A percentile compares a stretch with the other conserved stretches of the same genome.
These are phyloP conservation scores for Aureobasidium leucospermi DNA, from an alignment of 2,329 filamentous ascomycete genomes.

Conservation along the genomic window DNA sequence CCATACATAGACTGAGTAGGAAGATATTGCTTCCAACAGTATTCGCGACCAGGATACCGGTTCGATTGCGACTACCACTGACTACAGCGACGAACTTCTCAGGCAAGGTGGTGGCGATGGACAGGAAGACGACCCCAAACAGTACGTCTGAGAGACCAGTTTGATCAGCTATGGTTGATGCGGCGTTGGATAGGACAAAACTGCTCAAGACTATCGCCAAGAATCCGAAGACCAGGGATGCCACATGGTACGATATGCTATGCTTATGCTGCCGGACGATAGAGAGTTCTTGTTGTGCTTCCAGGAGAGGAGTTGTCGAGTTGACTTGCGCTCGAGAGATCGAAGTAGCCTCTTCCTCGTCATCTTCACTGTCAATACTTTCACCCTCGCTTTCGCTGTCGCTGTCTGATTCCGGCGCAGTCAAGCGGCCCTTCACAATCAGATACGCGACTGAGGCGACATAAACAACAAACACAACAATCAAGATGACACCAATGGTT, in stretches of 20 bases:
- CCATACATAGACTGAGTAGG: constrained; percentile 44
- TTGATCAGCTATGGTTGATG: constrained; percentile 33
- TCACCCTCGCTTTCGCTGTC: constrained; percentile 26
- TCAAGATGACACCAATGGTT: constrained; percentile 33
- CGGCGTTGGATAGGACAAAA: constrained; percentile 43
- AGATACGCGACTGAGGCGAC: constrained; percentile 37
- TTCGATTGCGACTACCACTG: constrained; percentile 40
- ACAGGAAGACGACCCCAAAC: constrained; percentile 42
- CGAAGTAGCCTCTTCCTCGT: not conserved
- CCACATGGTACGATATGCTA: constrained; percentile 28
- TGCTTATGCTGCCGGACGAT: not conserved
- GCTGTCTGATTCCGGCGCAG: constrained; percentile 38
- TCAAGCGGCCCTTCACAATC: constrained; percentile 38
- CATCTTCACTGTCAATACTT: not conserved
- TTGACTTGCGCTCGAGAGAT: not conserved
- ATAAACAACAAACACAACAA: constrained; percentile 39
- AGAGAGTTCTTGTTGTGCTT: not conserved
- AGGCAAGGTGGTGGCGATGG: constrained; percentile 47
- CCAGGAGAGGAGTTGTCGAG: not conserved
- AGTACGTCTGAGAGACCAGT: constrained; percentile 40
- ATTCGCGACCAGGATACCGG: constrained; percentile 46
- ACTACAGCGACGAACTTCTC: constrained; percentile 47
- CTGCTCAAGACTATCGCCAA: constrained; percentile 39
- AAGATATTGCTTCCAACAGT: constrained; percentile 51
- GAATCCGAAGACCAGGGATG: constrained; percentile 39